Conservation (phyloP, 2,329 filamentous ascomycete species). For the Leptographium lundbergii region DNA sequence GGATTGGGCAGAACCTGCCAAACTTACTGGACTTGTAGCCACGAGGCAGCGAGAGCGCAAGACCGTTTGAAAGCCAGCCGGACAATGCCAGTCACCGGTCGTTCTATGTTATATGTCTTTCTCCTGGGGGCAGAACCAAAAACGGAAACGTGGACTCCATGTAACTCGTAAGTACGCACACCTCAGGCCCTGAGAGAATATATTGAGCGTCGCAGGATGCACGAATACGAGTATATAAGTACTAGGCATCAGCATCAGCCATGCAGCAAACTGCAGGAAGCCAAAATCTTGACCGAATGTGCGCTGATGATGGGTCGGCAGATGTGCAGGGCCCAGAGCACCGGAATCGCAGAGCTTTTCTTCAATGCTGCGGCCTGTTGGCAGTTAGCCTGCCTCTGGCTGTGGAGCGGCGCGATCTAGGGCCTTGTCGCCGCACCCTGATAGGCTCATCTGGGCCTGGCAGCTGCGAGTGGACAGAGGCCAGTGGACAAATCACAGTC, state of each 20-base stretch:
- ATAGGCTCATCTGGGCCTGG: not conserved
- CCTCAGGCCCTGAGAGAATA: no score
- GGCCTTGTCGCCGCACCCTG: not conserved
- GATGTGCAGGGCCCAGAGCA: no score
- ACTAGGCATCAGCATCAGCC: no score
- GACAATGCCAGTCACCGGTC: not conserved
- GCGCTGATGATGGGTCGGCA: no score
- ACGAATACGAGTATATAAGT: no score
- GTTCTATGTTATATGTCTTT: not conserved
- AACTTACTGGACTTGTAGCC: not conserved
- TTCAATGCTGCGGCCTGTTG: not conserved
- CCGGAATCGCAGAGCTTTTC: no score
- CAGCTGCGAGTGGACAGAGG: not conserved
- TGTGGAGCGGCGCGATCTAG: not conserved
- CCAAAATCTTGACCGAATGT: no score
- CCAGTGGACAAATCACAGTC: not conserved
- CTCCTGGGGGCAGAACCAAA: not conserved
- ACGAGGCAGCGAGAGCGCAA: not conserved
- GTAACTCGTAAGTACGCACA: no score
- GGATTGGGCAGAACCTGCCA: not conserved
- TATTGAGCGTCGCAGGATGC: no score
- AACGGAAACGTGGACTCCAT: not conserved
- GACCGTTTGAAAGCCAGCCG: not conserved
- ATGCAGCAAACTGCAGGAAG: no score
- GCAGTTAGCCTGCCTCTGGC: not conserved